These are phyloP conservation scores for Syzygium malaccense DNA, from an alignment of 441 rosid species.

Conservation along the genomic window DNA sequence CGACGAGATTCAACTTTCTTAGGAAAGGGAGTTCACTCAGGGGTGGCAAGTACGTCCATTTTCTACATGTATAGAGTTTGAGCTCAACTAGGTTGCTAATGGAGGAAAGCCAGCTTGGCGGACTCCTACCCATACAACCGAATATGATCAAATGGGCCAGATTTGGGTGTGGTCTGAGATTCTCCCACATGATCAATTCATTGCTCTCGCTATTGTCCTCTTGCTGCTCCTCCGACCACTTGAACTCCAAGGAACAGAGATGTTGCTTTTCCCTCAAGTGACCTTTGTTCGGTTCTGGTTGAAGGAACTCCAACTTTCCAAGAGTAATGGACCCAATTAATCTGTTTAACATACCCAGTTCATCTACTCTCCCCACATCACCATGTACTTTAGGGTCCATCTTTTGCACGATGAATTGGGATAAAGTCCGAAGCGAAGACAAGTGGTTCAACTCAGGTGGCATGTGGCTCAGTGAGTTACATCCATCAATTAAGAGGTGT, in stretches of 20 bases:
- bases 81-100: background rate
- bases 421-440: background rate
- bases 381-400: background rate
- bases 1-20: background rate
- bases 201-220: background rate
- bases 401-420: background rate
- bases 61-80: background rate
- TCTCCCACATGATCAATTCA: background rate
- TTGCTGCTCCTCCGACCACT: background rate
- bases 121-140: background rate
- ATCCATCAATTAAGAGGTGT: background rate
- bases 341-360: background rate
- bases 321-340: background rate
- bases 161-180: background rate
- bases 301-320: background rate
- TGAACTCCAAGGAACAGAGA: background rate
- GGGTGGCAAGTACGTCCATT: background rate
- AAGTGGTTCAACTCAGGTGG: background rate
- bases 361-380: background rate
- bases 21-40: background rate
- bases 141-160: background rate
- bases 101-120: background rate
- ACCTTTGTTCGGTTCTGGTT: background rate
- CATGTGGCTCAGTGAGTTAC: background rate
- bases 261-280: background rate